Conservation (phyloP, 1,139 yeast genomes). For the Candida sp. region DNA sequence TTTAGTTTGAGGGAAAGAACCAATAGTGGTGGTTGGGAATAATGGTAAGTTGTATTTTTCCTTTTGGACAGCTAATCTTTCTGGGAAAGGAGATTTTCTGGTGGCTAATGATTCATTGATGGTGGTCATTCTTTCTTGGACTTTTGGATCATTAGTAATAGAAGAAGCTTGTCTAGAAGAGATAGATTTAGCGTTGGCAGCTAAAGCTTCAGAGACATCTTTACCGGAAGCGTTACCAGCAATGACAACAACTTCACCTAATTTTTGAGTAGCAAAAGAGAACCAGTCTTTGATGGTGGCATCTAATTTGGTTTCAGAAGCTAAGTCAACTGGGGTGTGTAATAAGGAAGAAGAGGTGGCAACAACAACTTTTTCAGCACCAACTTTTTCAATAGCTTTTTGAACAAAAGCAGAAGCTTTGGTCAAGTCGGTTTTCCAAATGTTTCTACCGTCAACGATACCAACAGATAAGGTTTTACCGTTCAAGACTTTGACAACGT, state of each 20-base stretch:
- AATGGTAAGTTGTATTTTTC: slow-evolving; percentile 87
- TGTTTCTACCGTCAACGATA: slow-evolving; percentile 98
- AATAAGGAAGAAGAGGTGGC: slow-evolving; percentile 96
- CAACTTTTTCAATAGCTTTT: slow-evolving; percentile 80
- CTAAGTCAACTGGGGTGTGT: slow-evolving; percentile 98
- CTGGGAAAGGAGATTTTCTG: slow-evolving; percentile 84
- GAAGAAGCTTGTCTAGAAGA: slow-evolving; percentile 84
- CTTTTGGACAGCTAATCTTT: slow-evolving; percentile 86
- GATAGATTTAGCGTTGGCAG: slow-evolving; percentile 84
- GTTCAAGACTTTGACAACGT: slow-evolving; percentile 66
- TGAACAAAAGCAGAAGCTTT: slow-evolving; percentile 79
- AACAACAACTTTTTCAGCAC: slow-evolving; percentile 84
- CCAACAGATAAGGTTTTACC: slow-evolving; percentile 87
- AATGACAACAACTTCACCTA: slow-evolving; percentile 83
- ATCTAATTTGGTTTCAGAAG: slow-evolving; percentile 85
- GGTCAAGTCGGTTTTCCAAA: slow-evolving; percentile 96
- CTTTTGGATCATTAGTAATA: slow-evolving; percentile 88
- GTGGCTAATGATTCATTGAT: slow-evolving; percentile 77
- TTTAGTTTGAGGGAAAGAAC: slow-evolving; percentile 99
- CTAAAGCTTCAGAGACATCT: slow-evolving; percentile 65
- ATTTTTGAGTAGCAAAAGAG: slow-evolving; percentile 97
- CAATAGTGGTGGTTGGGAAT: slow-evolving; percentile 99
- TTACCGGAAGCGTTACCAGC: slow-evolving; percentile 86
- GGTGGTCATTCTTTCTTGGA: slow-evolving; percentile 81
- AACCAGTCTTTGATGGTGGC: slow-evolving; percentile 95